Conservation (phyloP, 306 rosid species). For the Cercis canadensis region DNA sequence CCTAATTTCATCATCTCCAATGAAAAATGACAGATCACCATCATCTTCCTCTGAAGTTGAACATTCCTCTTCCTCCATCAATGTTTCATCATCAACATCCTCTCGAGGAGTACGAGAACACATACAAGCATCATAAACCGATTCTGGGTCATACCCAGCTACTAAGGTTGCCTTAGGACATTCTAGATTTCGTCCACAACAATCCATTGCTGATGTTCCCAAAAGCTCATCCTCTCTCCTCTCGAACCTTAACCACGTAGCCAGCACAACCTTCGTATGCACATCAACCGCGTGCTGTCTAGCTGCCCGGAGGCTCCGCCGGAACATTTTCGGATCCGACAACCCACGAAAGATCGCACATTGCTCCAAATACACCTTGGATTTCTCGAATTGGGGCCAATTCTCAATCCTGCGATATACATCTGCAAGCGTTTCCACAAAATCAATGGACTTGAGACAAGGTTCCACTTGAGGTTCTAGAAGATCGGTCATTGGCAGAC, state of each 20-base stretch:
- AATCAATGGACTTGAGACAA: slow-evolving; percentile 54
- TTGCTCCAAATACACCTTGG: slow-evolving; percentile 64
- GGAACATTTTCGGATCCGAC: slow-evolving; percentile 66
- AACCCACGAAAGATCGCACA: slow-evolving; percentile 58
- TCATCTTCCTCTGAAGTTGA: slow-evolving; percentile 72
- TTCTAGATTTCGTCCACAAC: slow-evolving; percentile 71
- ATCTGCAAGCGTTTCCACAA: slow-evolving; percentile 52
- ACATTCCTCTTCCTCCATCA: slow-evolving; percentile 47
- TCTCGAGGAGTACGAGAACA: slow-evolving; percentile 40
- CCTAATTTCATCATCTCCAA: slow-evolving; percentile 72
- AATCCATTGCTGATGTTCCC: slow-evolving; percentile 65
- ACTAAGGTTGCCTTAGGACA: slow-evolving; percentile 73
- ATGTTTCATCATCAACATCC: slow-evolving; percentile 4
- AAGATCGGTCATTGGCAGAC: slow-evolving; percentile 65
- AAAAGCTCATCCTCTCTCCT: slow-evolving; percentile 82
- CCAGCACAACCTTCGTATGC: slow-evolving; percentile 70
- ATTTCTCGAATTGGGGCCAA: slow-evolving; percentile 59
- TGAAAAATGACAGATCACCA: slow-evolving; percentile 66
- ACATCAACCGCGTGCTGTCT: slow-evolving; percentile 80
- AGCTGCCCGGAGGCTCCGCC: slow-evolving; percentile 71
- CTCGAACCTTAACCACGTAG: slow-evolving; percentile 77
- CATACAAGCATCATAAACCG: slow-evolving; percentile 60
- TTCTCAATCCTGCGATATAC: slow-evolving; percentile 51
- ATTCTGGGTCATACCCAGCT: slow-evolving; percentile 67
- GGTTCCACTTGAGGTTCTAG: slow-evolving; percentile 72